phyloP scores from a whole-genome alignment of 768 basidiomycete genomes.

The Erythrobasidium yunnanense region DNA sequence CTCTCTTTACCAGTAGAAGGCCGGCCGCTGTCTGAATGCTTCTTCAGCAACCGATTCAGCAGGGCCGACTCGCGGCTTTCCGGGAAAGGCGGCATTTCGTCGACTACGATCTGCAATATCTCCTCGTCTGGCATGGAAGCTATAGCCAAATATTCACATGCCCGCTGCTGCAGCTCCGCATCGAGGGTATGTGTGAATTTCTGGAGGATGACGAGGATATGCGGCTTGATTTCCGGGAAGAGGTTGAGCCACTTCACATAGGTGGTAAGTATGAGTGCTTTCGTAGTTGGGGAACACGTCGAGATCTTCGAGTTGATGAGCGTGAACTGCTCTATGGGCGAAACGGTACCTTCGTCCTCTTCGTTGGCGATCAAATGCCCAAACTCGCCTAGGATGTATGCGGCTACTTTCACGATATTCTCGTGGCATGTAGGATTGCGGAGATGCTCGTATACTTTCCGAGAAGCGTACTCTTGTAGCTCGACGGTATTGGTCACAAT shows the following conservation, averaged over 20 bases:
- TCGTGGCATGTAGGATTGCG: constrained; percentile 56
- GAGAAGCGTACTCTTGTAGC: constrained; percentile 88
- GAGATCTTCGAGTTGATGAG: constrained; percentile 76
- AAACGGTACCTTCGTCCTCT: constrained; percentile 48
- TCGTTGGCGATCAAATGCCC: constrained; percentile 96
- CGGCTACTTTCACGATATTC: constrained; percentile 90
- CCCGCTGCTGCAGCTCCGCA: constrained; percentile 91
- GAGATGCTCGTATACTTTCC: constrained; percentile 79
- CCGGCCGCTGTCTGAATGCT: constrained; percentile 76
- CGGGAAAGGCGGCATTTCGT: constrained; percentile 98
- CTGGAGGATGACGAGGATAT: constrained; percentile 86
- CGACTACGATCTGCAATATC: constrained; percentile 82
- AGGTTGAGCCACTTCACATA: constrained; percentile 99
- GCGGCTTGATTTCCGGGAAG: constrained; percentile 93
- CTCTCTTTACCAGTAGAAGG: constrained; percentile 87
- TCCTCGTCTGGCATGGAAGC: constrained; percentile 78
- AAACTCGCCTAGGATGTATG: constrained; percentile 95
- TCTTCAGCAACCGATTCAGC: constrained; percentile 72
- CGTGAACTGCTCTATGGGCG: constrained; percentile 77
- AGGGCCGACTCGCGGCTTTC: constrained; percentile 75
- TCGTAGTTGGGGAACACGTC: constrained; percentile 69
- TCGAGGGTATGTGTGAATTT: constrained; percentile 96
- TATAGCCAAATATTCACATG: constrained; percentile 90
- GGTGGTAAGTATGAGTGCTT: constrained; percentile 83
- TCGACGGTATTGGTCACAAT: constrained; percentile 98